These are phyloP conservation scores for Candida alai DNA, from an alignment of 805 yeast genomes.

Conservation along the genomic window DNA sequence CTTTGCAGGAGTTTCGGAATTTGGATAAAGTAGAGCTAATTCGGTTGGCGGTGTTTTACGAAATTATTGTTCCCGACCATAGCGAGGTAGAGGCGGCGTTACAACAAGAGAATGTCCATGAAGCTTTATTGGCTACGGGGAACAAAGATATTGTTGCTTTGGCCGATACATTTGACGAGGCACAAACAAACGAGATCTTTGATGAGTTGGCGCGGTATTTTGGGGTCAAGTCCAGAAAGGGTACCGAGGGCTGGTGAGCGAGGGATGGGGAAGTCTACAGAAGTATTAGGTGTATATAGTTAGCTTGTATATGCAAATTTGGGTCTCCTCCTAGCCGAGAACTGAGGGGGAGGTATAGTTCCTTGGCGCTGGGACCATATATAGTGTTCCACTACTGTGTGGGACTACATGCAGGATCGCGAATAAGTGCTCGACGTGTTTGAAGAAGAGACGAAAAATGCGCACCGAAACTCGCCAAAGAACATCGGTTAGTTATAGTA, in stretches of 20 bases:
- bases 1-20: conserved; percentile 48
- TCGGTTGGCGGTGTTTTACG: conserved; percentile 67
- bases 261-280: conserved; percentile 1
- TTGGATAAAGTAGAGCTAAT: conserved; percentile 46
- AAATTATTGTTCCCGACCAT: conserved; percentile 61
- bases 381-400: too few relatives aligned
- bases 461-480: too few relatives aligned
- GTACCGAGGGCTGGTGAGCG: conserved; percentile 49
- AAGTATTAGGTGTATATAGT: too few relatives aligned
- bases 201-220: conserved; percentile 65
- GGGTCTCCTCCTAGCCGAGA: not conserved
- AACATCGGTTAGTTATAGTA: too few relatives aligned
- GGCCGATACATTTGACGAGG: conserved; percentile 20
- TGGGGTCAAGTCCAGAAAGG: conserved; percentile 58
- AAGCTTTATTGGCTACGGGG: not conserved
- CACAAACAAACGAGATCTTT: conserved; percentile 50
- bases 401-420: not conserved
- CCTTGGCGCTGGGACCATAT: too few relatives aligned
- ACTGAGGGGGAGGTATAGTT: too few relatives aligned
- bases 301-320: not conserved
- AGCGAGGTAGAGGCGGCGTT: conserved; percentile 25
- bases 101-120: conserved; percentile 1
- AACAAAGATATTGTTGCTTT: conserved; percentile 3
- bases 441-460: conserved; percentile 2
- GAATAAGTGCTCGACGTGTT: conserved; percentile 4